These are phyloP conservation scores for Candida argentea DNA, from an alignment of 805 yeast genomes.

Conservation along the genomic window DNA sequence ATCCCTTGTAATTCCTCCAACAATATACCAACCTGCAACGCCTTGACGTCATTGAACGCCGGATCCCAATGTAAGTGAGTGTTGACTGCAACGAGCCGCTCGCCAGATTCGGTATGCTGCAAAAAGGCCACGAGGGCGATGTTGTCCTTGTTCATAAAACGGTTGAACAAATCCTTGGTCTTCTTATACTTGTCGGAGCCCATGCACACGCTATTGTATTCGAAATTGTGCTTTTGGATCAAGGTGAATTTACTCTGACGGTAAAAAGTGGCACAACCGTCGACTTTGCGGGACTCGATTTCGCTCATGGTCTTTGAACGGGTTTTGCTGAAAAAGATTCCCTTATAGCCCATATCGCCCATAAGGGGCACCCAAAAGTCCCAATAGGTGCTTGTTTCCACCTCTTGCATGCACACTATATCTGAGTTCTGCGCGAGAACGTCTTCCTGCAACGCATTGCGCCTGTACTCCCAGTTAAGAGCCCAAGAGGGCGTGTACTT, in stretches of 20 bases:
- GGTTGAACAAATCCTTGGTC: conserved; percentile 88
- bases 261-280: conserved; percentile 96
- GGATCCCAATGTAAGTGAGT: conserved; percentile 99
- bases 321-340: conserved; percentile 77
- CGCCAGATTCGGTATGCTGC: conserved; percentile 65
- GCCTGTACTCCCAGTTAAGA: conserved; percentile 83
- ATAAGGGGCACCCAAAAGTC: conserved; percentile 78
- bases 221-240: conserved; percentile 62
- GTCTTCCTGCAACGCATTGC: conserved; percentile 65
- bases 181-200: conserved; percentile 79
- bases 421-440: conserved; percentile 58
- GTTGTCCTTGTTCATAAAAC: conserved; percentile 94
- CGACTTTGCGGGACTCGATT: conserved; percentile 78
- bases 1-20: conserved; percentile 76
- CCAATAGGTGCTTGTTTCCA: conserved; percentile 76
- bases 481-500: conserved; percentile 98
- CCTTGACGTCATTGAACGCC: conserved; percentile 86
- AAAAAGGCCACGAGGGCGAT: conserved; percentile 72
- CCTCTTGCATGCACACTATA: conserved; percentile 89
- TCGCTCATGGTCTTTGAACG: conserved; percentile 86
- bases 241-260: conserved; percentile 59
- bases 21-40: conserved; percentile 88
- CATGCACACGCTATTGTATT: conserved; percentile 75
- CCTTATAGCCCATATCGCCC: conserved; percentile 66
- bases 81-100: conserved; percentile 64